These are phyloP conservation scores for Penicillium taxi DNA, from an alignment of 495 filamentous ascomycete species.

Conservation along the genomic window DNA sequence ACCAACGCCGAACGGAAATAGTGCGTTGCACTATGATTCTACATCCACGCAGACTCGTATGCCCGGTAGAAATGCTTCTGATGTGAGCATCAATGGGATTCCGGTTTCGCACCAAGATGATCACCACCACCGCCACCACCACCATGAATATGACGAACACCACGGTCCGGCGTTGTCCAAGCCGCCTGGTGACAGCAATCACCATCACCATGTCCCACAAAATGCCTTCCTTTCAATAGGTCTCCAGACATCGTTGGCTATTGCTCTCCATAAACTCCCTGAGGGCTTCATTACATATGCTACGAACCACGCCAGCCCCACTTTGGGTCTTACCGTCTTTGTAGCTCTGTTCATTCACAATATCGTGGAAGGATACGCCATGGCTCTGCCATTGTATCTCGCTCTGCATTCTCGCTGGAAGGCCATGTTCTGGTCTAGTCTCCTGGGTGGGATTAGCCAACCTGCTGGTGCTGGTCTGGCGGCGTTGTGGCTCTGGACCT, in stretches of 20 bases:
- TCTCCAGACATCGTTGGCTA: slow-evolving; percentile 86
- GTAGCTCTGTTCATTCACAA: slow-evolving; percentile 96
- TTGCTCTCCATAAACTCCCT: slow-evolving; percentile 92
- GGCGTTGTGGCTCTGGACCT: slow-evolving; percentile 68
- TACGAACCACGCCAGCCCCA: slow-evolving; percentile 89
- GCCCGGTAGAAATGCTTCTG: no score
- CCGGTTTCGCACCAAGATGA: slow-evolving; percentile 6
- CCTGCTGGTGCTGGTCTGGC: slow-evolving; percentile 80
- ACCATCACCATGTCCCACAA: slow-evolving; percentile 94
- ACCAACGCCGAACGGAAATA: slow-evolving; percentile 10
- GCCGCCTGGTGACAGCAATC: slow-evolving; percentile 32
- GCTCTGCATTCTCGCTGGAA: slow-evolving; percentile 66
- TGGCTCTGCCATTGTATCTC: slow-evolving; percentile 86
- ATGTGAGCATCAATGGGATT: slow-evolving; percentile 5
- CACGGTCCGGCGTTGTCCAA: slow-evolving; percentile 16
- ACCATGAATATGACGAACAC: slow-evolving; percentile 3
- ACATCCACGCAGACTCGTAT: no score
- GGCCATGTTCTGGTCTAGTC: slow-evolving; percentile 75
- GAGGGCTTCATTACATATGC: slow-evolving; percentile 99
- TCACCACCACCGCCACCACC: slow-evolving; percentile 4
- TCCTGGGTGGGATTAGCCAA: slow-evolving; percentile 81
- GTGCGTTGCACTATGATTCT: slow-evolving; percentile 10
- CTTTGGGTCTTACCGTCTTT: slow-evolving; percentile 83
- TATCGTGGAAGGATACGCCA: slow-evolving; percentile 91
- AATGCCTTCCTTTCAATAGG: slow-evolving; percentile 92